Evolutionary conservation across 2,329 filamentous ascomycete species (phyloP), one percentile per base, ranked within the genome.

Genomic region (Beauveria bassiana): DNA sequence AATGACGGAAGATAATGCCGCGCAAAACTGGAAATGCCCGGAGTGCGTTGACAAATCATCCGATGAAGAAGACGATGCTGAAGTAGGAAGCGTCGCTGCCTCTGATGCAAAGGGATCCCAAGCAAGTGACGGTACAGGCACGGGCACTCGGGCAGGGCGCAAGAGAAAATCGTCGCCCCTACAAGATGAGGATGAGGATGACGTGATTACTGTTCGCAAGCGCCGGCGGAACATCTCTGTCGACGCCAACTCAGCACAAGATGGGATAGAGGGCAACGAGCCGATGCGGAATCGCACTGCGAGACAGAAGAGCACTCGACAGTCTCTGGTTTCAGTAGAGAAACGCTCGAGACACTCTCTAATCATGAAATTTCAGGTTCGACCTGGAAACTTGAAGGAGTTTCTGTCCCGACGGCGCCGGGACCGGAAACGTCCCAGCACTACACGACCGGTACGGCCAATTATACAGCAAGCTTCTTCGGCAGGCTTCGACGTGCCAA

Each of bases 131-230:
- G 88, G 91, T 68, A 81, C 87, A 8, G 80, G 88, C 77, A 89
- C 93, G 72, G 89, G 88, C 51, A 87, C 90, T 9, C 87, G 91
- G 59, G 84, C 89, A 38, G 77, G 96, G 63, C 84, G 93, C 63
- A 96, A 96, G 75, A 86, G 93, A 59, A 96, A 93, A 73, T 87
- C 90, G 20, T 91, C 90, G 1, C 88, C 89, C 3, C 79, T 83
- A 14, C 86, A 88, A 59, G 78, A 76, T 65, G 79, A 90, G 54
- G 78, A 76, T 65, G 79, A 90, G 65, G 81, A 88, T 66, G 77
- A 78, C 18, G 74, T 77, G 18, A 74, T 78, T 62, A 76, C 79
- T 1, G 70, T 81, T 42, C 80, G 82, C 63, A 87, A 84, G 70
- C 78, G 85, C 40, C 74, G 80, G 50, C 78, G 78, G 67, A 78